Percentiles rank a stretch among this genome's conserved stretches.
phyloP scores from a whole-genome alignment of 768 basidiomycete genomes.

The Amanita rimosa region DNA sequence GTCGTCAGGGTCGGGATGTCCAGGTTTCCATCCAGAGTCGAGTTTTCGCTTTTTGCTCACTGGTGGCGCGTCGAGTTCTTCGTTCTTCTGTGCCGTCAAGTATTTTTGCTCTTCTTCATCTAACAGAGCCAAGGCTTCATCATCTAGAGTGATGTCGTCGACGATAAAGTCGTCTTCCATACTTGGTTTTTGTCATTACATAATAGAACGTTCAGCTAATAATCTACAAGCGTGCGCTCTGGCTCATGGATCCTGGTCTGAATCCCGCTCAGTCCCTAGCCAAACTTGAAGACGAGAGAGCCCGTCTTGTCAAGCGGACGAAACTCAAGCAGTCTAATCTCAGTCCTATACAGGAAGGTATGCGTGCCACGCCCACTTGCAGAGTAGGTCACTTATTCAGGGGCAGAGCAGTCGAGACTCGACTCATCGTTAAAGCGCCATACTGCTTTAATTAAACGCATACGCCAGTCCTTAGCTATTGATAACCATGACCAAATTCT shows the following conservation, averaged over 20 bases:
- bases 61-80: conserved; percentile 21
- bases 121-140: conserved; percentile 45
- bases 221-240: background rate
- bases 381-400: conserved; percentile 1
- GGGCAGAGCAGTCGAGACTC: conserved; percentile 57
- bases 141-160: conserved; percentile 57
- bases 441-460: conserved; percentile 89
- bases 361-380: conserved; percentile 10
- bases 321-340: conserved; percentile 49
- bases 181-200: background rate
- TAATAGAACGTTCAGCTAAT: background rate
- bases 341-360: conserved; percentile 37
- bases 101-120: conserved; percentile 46
- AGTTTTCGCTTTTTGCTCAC: conserved; percentile 47
- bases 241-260: conserved; percentile 19
- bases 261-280: conserved; percentile 14
- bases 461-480: conserved; percentile 73
- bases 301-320: conserved; percentile 43
- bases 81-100: conserved; percentile 12
- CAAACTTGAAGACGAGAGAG: conserved; percentile 31
- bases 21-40: conserved; percentile 29
- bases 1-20: conserved; percentile 21
- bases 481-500: conserved; percentile 81
- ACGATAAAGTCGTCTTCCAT: conserved; percentile 60
- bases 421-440: conserved; percentile 96